Base-by-base conservation (phyloP, 306 rosid genomes). In the Acacia confusa region DNA sequence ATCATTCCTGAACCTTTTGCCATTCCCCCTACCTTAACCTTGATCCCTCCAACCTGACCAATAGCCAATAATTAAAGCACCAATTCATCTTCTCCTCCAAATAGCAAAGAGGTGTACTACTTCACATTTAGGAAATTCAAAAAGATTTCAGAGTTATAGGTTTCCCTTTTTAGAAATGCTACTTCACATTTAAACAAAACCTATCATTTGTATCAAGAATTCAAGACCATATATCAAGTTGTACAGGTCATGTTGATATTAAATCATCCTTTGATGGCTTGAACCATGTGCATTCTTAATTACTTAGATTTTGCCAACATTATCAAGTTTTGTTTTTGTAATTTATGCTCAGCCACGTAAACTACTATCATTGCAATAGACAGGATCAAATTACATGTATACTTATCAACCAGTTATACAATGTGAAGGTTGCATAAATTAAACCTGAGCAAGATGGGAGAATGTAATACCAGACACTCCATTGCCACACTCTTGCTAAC, bases 1-100 rank as follows among this genome's bases (percentile, higher is more conserved):
- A 95, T 95, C 99, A 95, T 95, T 78, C 99, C 99, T 27, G 98
- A 95, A 77, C 99, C 99, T 82, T 95, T 93, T 50, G 99, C 94
- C 97, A 95, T 95, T 75, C 98, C 99, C 77, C 98, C 99, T 75
- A 95, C 67, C 82, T 90, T 89, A 70, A 95, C 82, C 72, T 78
- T 92, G 64, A 87, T 84, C 50, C 89, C 89, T 78, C 96, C 97
- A 87, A 93, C 87, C 99, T 95, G 85, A 68, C 68, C 73, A 84
- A 84, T 79, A 64, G 53, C 82, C 70, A 79, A 82, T 48, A 71
- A 72, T 27, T 40, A 72, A 70, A 79, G 81, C 82, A 72, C 41
- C 63, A 52, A 68, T 78, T 24, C 72, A 69, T 77, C 25, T 20
- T 25, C 38, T 70, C 78, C 30, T 61, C 2, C 55, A 55, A 79